A percentile compares a stretch with the other conserved stretches of the same genome.
phyloP scores from a whole-genome alignment of 31 red algal species.

The Bonnemaisonia californica region DNA sequence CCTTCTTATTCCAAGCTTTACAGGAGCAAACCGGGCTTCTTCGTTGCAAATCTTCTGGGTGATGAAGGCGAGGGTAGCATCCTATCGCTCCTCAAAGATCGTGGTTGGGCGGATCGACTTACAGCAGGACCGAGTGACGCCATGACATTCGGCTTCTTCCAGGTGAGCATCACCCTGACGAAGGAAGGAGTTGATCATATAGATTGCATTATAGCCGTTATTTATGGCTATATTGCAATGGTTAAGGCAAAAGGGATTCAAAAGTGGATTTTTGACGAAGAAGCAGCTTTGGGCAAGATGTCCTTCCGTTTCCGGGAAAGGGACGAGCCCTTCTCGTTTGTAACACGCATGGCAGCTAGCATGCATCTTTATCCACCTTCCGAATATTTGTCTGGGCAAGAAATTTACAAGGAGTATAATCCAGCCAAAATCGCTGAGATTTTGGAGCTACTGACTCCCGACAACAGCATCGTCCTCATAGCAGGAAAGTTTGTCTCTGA shows the following conservation, averaged over 20 bases:
- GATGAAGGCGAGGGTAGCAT: slow-evolving; percentile 82
- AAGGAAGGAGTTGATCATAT: slow-evolving; percentile 46
- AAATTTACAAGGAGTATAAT: slow-evolving; percentile 66
- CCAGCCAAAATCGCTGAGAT: slow-evolving; percentile 33
- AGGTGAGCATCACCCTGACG: slow-evolving; percentile 59
- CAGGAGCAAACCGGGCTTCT: slow-evolving; percentile 62
- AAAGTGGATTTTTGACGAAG: slow-evolving; percentile 73
- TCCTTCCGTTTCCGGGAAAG: slow-evolving; percentile 82
- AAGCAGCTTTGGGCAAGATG: slow-evolving; percentile 64
- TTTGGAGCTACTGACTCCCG: slow-evolving; percentile 58
- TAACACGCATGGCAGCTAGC: slow-evolving; percentile 9
- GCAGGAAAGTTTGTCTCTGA: slow-evolving; percentile 46
- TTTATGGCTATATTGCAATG: slow-evolving; percentile 60
- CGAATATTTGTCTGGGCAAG: slow-evolving; percentile 73
- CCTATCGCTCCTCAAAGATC: slow-evolving; percentile 43
- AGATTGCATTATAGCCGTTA: slow-evolving; percentile 36
- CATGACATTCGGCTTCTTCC: slow-evolving; percentile 53
- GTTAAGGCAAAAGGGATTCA: slow-evolving; percentile 41
- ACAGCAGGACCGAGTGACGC: slow-evolving; percentile 9
- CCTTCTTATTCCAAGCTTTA: slow-evolving; percentile 52
- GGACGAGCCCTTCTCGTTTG: slow-evolving; percentile 48
- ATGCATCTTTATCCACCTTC: slow-evolving; percentile 46
- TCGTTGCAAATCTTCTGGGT: slow-evolving; percentile 73
- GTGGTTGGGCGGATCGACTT: slow-evolving; percentile 63
- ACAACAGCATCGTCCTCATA: slow-evolving; percentile 56